Evolutionary conservation across 805 yeast species (phyloP).

Genomic region (Candida sakaeoensis): DNA sequence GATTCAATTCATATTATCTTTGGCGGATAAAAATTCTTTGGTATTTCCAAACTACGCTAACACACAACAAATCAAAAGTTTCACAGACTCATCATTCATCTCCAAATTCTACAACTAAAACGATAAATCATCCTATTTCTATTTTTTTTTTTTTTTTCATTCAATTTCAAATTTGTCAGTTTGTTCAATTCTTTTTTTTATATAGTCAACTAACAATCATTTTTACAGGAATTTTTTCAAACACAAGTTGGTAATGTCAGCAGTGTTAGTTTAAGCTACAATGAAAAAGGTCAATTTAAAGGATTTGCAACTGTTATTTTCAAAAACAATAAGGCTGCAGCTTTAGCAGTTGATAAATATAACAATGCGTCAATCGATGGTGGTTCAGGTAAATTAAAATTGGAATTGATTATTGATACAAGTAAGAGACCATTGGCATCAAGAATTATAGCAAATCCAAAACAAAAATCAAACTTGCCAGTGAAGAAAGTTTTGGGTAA

Average conservation of each 20-base stretch:
- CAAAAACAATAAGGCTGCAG: constrained; percentile 64
- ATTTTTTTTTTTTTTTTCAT: background rate
- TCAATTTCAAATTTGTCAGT: constrained; percentile 4
- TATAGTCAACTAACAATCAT: constrained; percentile 9
- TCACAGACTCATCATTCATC: background rate
- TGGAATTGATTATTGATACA: constrained; percentile 85
- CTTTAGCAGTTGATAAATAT: constrained; percentile 74
- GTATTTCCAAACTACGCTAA: background rate
- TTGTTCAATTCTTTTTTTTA: constrained; percentile 1
- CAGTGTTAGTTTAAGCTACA: constrained; percentile 69
- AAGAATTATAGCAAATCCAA: constrained; percentile 51
- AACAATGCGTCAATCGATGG: constrained; percentile 93
- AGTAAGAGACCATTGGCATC: constrained; percentile 67
- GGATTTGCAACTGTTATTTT: constrained; percentile 90
- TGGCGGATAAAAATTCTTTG: constrained; percentile 4
- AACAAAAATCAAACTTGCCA: constrained; percentile 12
- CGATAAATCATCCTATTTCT: background rate
- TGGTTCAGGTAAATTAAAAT: constrained; percentile 71
- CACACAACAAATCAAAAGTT: background rate
- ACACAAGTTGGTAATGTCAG: constrained; percentile 83
- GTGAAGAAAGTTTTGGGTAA: constrained; percentile 11
- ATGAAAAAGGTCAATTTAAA: constrained; percentile 82
- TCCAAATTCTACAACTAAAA: constrained; percentile 3
- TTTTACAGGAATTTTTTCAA: constrained; percentile 74
- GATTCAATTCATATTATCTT: background rate